Evolutionary conservation across 257 asterid genomes (phyloP).

Genomic region (Solanum chilense): DNA sequence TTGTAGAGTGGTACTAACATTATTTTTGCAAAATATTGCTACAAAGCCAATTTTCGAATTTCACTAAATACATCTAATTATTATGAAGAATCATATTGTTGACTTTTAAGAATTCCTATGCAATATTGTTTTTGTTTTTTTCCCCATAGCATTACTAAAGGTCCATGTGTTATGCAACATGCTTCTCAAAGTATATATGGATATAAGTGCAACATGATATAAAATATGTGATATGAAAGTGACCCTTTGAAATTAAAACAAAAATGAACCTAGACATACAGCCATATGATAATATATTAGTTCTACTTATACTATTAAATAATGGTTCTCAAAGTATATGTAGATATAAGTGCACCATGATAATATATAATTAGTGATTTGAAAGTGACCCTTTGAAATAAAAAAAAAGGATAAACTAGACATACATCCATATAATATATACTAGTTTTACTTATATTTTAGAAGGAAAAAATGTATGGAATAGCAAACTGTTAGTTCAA

Average conservation of each 20-base stretch:
- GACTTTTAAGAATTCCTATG: background rate
- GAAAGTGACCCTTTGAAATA: background rate
- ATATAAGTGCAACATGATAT: background rate
- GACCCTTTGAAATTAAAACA: background rate
- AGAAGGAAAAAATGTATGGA: accelerated
- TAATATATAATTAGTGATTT: background rate
- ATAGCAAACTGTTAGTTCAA: too few species aligned
- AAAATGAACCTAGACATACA: too few species aligned
- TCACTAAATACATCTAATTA: background rate
- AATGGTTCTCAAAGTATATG: too few species aligned
- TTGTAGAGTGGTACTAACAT: background rate
- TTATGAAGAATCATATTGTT: background rate
- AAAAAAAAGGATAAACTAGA: too few species aligned
- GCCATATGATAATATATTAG: too few species aligned
- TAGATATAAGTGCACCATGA: too few species aligned
- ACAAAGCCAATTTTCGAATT: background rate
- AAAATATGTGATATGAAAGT: background rate
- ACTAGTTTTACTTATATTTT: too few species aligned
- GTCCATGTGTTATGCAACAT: background rate
- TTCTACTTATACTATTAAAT: too few species aligned
- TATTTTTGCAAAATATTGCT: background rate
- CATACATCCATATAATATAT: too few species aligned
- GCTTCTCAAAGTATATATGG: background rate
- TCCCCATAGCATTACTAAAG: background rate
- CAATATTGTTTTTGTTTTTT: background rate